Conservation (phyloP, 2,329 filamentous ascomycete genomes). For the Cladosporium sp. region DNA sequence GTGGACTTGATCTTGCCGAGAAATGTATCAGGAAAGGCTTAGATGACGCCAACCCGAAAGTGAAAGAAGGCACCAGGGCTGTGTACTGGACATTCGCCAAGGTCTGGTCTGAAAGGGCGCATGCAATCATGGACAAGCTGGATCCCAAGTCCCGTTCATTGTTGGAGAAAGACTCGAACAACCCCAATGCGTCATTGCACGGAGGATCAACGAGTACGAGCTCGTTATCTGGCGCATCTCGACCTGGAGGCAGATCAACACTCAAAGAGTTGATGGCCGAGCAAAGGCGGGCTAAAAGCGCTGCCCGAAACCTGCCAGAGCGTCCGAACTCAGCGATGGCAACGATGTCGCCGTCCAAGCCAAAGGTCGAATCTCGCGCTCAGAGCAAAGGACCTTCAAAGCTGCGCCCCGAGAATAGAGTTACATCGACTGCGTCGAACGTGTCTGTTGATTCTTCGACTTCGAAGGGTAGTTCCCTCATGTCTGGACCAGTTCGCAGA, state of each 20-base stretch:
- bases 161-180: conserved; percentile 79
- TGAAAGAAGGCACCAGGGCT: conserved; percentile 79
- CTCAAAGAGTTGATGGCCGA: conserved; percentile 78
- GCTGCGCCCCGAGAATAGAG: conserved; percentile 29
- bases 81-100: conserved; percentile 83
- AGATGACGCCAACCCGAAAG: conserved; percentile 84
- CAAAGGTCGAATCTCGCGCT: conserved; percentile 32
- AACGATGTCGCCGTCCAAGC: conserved; percentile 50
- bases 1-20: conserved; percentile 78
- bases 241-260: conserved; percentile 51
- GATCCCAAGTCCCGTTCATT: conserved; percentile 77
- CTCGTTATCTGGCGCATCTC: conserved; percentile 21
- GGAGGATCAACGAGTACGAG: conserved; percentile 49
- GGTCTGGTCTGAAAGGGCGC: conserved; percentile 76
- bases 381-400: conserved; percentile 32
- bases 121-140: conserved; percentile 73
- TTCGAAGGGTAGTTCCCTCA: conserved; percentile 47
- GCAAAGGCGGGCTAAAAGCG: conserved; percentile 63
- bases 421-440: conserved; percentile 33
- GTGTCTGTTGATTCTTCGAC: conserved; percentile 32
- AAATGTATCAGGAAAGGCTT: conserved; percentile 88
- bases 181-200: conserved; percentile 60
- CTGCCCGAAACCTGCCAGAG: conserved; percentile 48
- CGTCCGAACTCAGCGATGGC: conserved; percentile 61
- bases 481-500: conserved; percentile 61